Evolutionary conservation across 75 land plant genomes (phyloP), one percentile per base, ranked within the genome.

Genomic region (Cunninghamia lanceolata): DNA sequence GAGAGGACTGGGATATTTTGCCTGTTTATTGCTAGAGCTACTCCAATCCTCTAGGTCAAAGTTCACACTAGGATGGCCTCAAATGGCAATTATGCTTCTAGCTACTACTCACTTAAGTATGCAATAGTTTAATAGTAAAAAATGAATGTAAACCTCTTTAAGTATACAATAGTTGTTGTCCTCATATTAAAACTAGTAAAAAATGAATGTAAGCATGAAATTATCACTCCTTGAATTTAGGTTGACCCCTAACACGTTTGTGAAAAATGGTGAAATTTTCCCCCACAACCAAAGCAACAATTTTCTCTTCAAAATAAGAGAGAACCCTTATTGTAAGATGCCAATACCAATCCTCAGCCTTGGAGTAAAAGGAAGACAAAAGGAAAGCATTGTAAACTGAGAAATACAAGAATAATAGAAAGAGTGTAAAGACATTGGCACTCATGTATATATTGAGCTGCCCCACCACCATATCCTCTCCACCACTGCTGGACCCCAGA

Each of bases 401-500:
- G 25, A 56, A 21, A 56, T 4, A 17, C 25, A 5, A 16, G 25
- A 56, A 63, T 63, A n/a, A n/a, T n/a, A n/a, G n/a, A n/a, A n/a
- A n/a, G n/a, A n/a, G n/a, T n/a, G n/a, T n/a, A n/a, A n/a, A n/a
- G 52, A 50, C 5, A 25, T 63, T 9, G 30, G 9, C 39, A 83
- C 89, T 89, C 82, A 93, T 92, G 85, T 91, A 93, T 82, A 93
- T 93, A 54, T 93, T 93, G 85, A 89, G 92, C 85, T 93, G 91
- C 82, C 94, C n/a, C n/a, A n/a, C n/a, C n/a, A n/a, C n/a, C n/a
- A n/a, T n/a, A n/a, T n/a, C n/a, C n/a, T n/a, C n/a, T n/a, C n/a
- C n/a, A n/a, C n/a, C n/a, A n/a, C n/a, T n/a, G n/a, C n/a, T n/a
- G n/a, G n/a, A n/a, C n/a, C n/a, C n/a, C n/a, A n/a, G n/a, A n/a